Evolutionary conservation across 139 green algal species (phyloP).

Genomic region (Chlamydomonas asymmetrica): DNA sequence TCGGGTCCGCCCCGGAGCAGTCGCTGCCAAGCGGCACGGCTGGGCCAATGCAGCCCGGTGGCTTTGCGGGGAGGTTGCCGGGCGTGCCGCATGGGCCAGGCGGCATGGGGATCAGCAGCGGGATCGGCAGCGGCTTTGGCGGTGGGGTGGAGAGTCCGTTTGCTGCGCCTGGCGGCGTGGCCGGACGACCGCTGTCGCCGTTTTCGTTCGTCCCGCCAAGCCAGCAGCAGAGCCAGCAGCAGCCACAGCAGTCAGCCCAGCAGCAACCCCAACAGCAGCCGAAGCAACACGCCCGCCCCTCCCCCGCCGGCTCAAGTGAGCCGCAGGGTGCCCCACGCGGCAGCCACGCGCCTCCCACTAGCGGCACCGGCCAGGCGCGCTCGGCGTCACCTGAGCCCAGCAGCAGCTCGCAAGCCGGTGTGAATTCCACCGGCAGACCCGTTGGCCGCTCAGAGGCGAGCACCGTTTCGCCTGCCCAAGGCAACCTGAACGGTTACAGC

Average conservation of each 20-base stretch:
- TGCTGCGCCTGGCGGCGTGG: neutral
- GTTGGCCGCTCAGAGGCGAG: too few species aligned
- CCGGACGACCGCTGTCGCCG: too few species aligned
- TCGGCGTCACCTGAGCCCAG: neutral
- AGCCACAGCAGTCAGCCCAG: neutral
- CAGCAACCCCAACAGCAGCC: too few species aligned
- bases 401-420: neutral
- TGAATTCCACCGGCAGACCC: too few species aligned
- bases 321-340: too few species aligned
- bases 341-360: neutral
- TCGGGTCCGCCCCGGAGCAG: too few species aligned
- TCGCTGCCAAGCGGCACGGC: neutral
- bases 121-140: neutral
- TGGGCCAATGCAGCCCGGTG: neutral
- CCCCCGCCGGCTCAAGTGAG: too few species aligned
- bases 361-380: neutral
- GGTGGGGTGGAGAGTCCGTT: too few species aligned
- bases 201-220: too few species aligned
- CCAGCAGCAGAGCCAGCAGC: conserved; percentile 1
- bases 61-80: neutral
- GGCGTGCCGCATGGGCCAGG: too few species aligned
- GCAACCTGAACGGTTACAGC: neutral
- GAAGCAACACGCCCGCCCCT: too few species aligned
- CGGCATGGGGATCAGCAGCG: neutral
- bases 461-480: too few species aligned